Conservation (phyloP, 169 alveolate genomes). For the Eimeria nieschulzi region DNA sequence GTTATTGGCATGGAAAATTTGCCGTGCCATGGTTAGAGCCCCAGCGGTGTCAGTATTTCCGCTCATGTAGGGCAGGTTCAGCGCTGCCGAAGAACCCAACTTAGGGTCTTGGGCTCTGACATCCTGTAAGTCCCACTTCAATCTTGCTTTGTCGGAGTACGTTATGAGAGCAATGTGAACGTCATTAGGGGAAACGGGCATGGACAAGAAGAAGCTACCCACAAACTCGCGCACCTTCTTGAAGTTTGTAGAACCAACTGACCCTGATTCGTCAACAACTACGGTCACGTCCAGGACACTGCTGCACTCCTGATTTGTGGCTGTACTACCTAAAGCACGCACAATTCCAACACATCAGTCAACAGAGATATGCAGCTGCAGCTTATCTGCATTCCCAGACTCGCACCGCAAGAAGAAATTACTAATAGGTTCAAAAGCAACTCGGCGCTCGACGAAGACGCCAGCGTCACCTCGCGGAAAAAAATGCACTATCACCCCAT, state of each 20-base stretch:
- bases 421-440: neutral
- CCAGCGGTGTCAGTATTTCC: slow-evolving; percentile 53
- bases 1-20: neutral
- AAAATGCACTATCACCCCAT: neutral
- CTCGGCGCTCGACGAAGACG: neutral
- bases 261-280: slow-evolving; percentile 64
- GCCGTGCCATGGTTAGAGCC: neutral
- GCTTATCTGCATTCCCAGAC: neutral
- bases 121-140: slow-evolving; percentile 25
- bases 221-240: slow-evolving; percentile 32
- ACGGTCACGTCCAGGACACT: slow-evolving; percentile 26
- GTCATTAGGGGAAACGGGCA: slow-evolving; percentile 45
- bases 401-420: neutral
- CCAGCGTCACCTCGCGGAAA: neutral
- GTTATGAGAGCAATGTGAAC: slow-evolving; percentile 27
- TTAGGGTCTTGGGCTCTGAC: slow-evolving; percentile 1
- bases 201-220: neutral
- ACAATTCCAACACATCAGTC: neutral
- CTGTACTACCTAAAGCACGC: neutral
- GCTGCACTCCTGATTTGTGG: slow-evolving; percentile 44
- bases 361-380: neutral
- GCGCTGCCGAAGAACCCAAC: neutral
- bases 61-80: neutral
- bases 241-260: slow-evolving; percentile 28
- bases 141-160: neutral